A percentile compares a stretch with the other conserved stretches of the same genome.
These are phyloP conservation scores for Alternaria angustiovoidea DNA, from an alignment of 2,329 filamentous ascomycete species.

Conservation along the genomic window DNA sequence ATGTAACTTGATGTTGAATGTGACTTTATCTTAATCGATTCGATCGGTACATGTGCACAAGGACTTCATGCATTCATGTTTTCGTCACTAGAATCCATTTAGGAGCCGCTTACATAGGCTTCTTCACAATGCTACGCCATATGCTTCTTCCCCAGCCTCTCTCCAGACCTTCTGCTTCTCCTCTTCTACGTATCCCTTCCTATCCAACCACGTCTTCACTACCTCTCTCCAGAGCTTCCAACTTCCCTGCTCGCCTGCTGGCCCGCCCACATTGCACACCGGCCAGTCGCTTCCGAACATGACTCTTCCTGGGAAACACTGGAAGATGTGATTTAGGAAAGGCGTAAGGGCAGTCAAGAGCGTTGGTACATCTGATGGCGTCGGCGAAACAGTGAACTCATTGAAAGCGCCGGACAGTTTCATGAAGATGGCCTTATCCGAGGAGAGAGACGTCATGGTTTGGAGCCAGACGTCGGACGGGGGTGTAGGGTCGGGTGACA, in stretches of 20 bases:
- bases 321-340: slow-evolving; percentile 60
- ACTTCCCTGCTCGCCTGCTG: slow-evolving; percentile 61
- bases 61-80: not conserved
- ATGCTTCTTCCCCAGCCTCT: slow-evolving; percentile 75
- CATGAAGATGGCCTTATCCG: slow-evolving; percentile 75
- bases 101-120: not conserved
- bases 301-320: slow-evolving; percentile 73
- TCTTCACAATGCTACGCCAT: slow-evolving; percentile 51
- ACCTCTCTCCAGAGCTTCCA: slow-evolving; percentile 80
- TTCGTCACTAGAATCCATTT: not conserved
- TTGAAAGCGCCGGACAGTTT: slow-evolving; percentile 90
- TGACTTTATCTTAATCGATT: not conserved
- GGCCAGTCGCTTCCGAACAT: slow-evolving; percentile 98
- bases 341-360: slow-evolving; percentile 33
- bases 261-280: slow-evolving; percentile 77
- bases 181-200: slow-evolving; percentile 62
- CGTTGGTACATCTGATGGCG: slow-evolving; percentile 12
- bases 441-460: slow-evolving; percentile 72
- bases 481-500: slow-evolving; percentile 61
- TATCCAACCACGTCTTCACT: slow-evolving; percentile 70
- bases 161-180: slow-evolving; percentile 75
- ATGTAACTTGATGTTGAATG: not conserved
- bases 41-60: not conserved
- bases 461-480: slow-evolving; percentile 72
- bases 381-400: slow-evolving; percentile 67